Percentiles rank a stretch among this genome's conserved stretches.
These are phyloP conservation scores for Hypericum androsaemum DNA, from an alignment of 345 rosid genomes.

Conservation along the genomic window DNA sequence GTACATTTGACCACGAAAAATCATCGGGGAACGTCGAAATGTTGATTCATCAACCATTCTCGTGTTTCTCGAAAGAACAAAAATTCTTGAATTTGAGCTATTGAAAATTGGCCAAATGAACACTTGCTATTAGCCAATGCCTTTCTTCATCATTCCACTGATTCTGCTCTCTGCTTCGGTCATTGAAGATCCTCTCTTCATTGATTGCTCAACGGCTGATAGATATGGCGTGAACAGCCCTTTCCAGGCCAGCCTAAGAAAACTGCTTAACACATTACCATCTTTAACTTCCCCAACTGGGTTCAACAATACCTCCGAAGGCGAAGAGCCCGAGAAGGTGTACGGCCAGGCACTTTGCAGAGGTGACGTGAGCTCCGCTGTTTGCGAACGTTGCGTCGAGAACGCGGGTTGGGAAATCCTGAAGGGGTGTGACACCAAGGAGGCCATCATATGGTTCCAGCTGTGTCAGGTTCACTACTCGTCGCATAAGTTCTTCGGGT, in stretches of 20 bases:
- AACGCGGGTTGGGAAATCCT: conserved; percentile 17
- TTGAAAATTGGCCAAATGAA: too few relatives aligned
- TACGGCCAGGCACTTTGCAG: conserved; percentile 28
- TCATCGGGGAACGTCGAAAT: too few relatives aligned
- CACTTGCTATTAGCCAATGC: too few relatives aligned
- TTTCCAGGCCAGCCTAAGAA: conserved; percentile 13
- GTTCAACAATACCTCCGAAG: conserved; percentile 15
- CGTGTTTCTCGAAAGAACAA: too few relatives aligned
- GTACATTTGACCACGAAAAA: too few relatives aligned
- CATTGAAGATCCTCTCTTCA: too few relatives aligned
- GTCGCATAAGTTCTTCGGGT: background rate
- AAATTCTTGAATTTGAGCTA: too few relatives aligned
- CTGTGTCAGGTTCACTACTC: conserved; percentile 34
- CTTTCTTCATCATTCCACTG: too few relatives aligned
- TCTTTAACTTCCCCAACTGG: conserved; percentile 15
- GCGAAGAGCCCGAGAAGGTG: conserved; percentile 10
- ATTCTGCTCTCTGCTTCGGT: too few relatives aligned
- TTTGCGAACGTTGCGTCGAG: conserved; percentile 21
- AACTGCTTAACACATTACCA: conserved; percentile 11
- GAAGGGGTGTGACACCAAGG: conserved; percentile 4
- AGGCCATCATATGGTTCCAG: conserved; percentile 28
- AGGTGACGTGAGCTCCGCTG: conserved; percentile 16
- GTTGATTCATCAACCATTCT: too few relatives aligned
- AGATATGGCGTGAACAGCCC: conserved; percentile 5
- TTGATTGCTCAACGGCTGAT: too few relatives aligned